Evolutionary conservation across 345 rosid genomes (phyloP).

Genomic region (Lumnitzera littorea): DNA sequence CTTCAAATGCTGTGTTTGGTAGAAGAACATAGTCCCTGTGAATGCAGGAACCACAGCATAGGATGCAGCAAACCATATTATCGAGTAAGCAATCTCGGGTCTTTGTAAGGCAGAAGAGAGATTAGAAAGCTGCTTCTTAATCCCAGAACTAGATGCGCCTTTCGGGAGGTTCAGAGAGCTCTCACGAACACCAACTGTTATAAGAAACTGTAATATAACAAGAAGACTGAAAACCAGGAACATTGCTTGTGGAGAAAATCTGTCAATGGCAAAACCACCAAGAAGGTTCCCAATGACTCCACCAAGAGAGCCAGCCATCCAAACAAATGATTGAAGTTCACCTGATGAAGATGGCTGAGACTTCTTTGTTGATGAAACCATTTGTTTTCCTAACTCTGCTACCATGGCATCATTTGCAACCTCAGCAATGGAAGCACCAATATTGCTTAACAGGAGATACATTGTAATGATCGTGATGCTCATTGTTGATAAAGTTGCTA

Average conservation of each 20-base stretch:
- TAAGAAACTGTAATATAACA: constrained; percentile 45
- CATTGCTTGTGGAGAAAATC: constrained; percentile 36
- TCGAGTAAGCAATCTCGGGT: constrained; percentile 57
- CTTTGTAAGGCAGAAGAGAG: constrained; percentile 45
- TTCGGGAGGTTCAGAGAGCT: constrained; percentile 56
- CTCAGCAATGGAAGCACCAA: constrained; percentile 83
- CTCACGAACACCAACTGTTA: constrained; percentile 50
- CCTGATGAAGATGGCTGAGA: constrained; percentile 37
- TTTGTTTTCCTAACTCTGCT: constrained; percentile 60
- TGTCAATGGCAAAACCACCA: constrained; percentile 57
- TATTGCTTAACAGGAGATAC: constrained; percentile 72
- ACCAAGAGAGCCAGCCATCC: constrained; percentile 76
- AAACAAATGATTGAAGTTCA: constrained; percentile 77
- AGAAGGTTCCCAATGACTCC: constrained; percentile 82
- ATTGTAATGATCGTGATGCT: constrained; percentile 43
- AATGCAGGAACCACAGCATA: constrained; percentile 64
- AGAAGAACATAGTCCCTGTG: constrained; percentile 91
- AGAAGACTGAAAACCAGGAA: constrained; percentile 53
- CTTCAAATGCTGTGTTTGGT: constrained; percentile 63
- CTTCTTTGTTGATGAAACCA: constrained; percentile 16
- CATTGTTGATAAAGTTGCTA: constrained; percentile 53
- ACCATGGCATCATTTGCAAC: constrained; percentile 96
- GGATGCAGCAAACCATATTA: constrained; percentile 75
- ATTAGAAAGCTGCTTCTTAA: constrained; percentile 50
- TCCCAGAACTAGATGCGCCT: constrained; percentile 38